Percentiles rank a stretch among this genome's conserved stretches.
These are phyloP conservation scores for Fragosphaeria purpurea DNA, from an alignment of 2,329 filamentous ascomycete species.

Conservation along the genomic window DNA sequence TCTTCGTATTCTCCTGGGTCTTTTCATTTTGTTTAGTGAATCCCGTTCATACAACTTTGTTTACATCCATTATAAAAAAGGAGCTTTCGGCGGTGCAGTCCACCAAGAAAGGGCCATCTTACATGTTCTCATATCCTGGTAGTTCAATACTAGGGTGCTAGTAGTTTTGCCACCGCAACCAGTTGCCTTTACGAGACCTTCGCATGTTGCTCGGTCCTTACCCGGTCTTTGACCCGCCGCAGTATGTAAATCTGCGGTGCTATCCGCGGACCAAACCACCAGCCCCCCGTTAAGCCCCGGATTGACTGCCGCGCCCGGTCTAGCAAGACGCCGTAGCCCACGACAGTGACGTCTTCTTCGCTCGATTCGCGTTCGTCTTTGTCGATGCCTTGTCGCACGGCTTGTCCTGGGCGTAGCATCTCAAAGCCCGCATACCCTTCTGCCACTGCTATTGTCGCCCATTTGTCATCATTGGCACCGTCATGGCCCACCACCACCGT, in stretches of 20 bases:
- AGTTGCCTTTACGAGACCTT: too few species aligned
- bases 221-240: slow-evolving; percentile 21
- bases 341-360: slow-evolving; percentile 18
- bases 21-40: too few species aligned
- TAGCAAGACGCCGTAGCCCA: slow-evolving; percentile 36
- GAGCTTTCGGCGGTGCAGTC: too few species aligned
- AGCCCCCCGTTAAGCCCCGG: slow-evolving; percentile 43
- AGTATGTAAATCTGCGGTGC: slow-evolving; percentile 43
- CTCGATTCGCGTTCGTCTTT: slow-evolving; percentile 14
- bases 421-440: slow-evolving; percentile 51
- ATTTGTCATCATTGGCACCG: slow-evolving; percentile 20
- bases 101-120: too few species aligned
- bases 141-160: too few species aligned
- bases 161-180: too few species aligned
- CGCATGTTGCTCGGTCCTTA: background rate
- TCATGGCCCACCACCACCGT: slow-evolving; percentile 31
- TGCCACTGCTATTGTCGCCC: slow-evolving; percentile 47
- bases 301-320: slow-evolving; percentile 29
- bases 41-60: too few species aligned
- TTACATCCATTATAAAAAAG: too few species aligned
- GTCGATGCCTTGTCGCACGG: slow-evolving; percentile 6
- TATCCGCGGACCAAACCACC: slow-evolving; percentile 57
- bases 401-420: slow-evolving; percentile 39
- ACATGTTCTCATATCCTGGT: too few species aligned
- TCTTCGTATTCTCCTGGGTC: too few species aligned